Base-by-base conservation (phyloP, 768 basidiomycete species). In the Wakefieldia striispora region DNA sequence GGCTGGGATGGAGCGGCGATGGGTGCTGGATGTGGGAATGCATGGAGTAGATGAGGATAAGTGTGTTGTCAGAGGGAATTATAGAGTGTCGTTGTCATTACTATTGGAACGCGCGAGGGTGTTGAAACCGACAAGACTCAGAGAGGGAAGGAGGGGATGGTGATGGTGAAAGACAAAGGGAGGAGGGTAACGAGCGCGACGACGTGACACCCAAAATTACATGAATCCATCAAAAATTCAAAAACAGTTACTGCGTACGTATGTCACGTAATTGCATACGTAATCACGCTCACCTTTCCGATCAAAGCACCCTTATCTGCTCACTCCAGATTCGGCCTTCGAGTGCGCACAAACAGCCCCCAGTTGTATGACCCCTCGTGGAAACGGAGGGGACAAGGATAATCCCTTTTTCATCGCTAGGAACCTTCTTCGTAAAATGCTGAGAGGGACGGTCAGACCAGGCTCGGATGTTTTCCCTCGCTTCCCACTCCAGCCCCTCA, bases 181-280 rank as follows among this genome's bases (percentile, higher is more conserved):
- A 54, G 55, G 36, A 50, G 45, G 53, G 61, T 50, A 57, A 58
- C 58, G 50, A 54, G 50, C 58, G 49, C 57, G 50, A 53, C 52
- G 43, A 56, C 51, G 61, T 63, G 62, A 64, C 62, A 62, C 39
- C 59, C 58, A 57, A 62, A 62, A 62, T 64, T 58, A 61, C 62
- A 35, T 53, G 54, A 50, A 54, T 50, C 53, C 64, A 66, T 66
- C 64, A 67, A 62, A 60, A 64, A 65, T 63, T 61, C 61, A 64
- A 66, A 66, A 66, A 50, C 48, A 55, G 54, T 61, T 62, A 51
- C 64, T 62, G 63, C 57, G 64, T 65, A 65, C 36, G 55, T 60
- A 45, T 9, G 50, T 57, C 56, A 63, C 59, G 61, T 66, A 66
- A 66, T 52, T 50, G n/a, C 37, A 59, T 64, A 57, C 57, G 47